Evolutionary conservation across 345 rosid species (phyloP), one percentile per base, ranked within the genome.

Genomic region (Diplotaxis tenuifolia): DNA sequence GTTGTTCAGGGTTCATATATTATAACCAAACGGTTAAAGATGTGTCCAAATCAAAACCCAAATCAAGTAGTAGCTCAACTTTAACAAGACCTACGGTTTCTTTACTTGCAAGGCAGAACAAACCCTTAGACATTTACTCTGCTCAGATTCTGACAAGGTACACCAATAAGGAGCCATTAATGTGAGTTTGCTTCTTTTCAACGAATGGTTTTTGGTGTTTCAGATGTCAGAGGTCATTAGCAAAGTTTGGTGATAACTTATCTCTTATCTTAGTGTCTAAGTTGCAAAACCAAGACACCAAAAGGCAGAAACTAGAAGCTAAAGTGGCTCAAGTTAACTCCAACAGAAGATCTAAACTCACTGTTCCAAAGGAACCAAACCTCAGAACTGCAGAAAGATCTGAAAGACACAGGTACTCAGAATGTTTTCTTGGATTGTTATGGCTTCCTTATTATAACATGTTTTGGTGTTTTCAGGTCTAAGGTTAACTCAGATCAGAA

Each of bases 31-130:
- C 10, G n/a, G 79, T 36, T 29, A 70, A 80, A 72, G 82, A 71
- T 29, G 59, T 59, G 2, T 2, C 64, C 34, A 80, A 62, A 65
- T 75, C 49, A 23, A 75, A 70, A 62, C 14, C 74, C 3, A 82
- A 77, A 82, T 54, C 70, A n/a, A 82, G 70, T 72, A 63, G 54
- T 69, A 66, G 40, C 75, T 86, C 92, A 15, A 82, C 86, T 70
- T 80, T 89, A 60, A 86, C 86, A 89, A 94, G 84, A 70, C 98
- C 98, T 6, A 91, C 98, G 32, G 95, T 87, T 34, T 89, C 93
- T 88, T 86, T 85, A 66, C 82, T 94, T 87, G 98, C 97, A 62
- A 88, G 87, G 84, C 89, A 74, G 76, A 83, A 79, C 76, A 79
- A 72, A 34, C 65, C 73, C 53, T 68, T 62, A 62, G 82, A 85